These are phyloP conservation scores for Quillaja saponaria DNA, from an alignment of 306 rosid genomes.

Conservation along the genomic window DNA sequence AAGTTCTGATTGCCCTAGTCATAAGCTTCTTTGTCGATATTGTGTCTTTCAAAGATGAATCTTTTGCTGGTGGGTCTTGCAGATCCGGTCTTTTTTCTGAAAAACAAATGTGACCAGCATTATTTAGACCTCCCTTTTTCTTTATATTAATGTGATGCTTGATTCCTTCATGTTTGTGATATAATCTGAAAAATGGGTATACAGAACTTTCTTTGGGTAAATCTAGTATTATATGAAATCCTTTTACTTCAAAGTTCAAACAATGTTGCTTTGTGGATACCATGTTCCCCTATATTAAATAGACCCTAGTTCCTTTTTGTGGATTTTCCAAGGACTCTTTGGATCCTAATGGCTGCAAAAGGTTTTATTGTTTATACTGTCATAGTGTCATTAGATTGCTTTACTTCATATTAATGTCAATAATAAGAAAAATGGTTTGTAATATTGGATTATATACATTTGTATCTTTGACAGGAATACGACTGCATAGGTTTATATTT, in stretches of 20 bases:
- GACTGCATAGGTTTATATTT: slow-evolving; percentile 21
- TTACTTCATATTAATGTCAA: background rate
- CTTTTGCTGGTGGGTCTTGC: slow-evolving; percentile 15
- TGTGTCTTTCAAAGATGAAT: slow-evolving; percentile 12
- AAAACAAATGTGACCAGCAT: background rate
- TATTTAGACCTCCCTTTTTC: slow-evolving; percentile 9
- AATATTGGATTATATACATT: slow-evolving; percentile 16
- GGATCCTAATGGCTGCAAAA: slow-evolving; percentile 8
- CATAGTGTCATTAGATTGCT: slow-evolving; percentile 7
- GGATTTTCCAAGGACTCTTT: slow-evolving; percentile 11
- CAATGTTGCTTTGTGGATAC: background rate
- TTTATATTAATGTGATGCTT: slow-evolving; percentile 8
- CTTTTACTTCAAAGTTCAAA: background rate
- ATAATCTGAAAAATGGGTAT: slow-evolving; percentile 22
- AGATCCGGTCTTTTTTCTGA: slow-evolving; percentile 33
- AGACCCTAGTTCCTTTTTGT: background rate
- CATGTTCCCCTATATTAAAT: too few species aligned
- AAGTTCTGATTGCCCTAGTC: slow-evolving; percentile 9
- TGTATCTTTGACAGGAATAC: slow-evolving; percentile 44
- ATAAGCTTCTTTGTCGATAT: too few species aligned
- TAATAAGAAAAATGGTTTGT: slow-evolving; percentile 24
- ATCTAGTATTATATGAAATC: background rate
- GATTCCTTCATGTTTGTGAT: slow-evolving; percentile 3
- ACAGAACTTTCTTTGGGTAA: slow-evolving; percentile 5
- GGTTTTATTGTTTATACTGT: slow-evolving; percentile 9